Base-by-base conservation (phyloP, 495 filamentous ascomycete species). In the Clavariopsis aquatica region DNA sequence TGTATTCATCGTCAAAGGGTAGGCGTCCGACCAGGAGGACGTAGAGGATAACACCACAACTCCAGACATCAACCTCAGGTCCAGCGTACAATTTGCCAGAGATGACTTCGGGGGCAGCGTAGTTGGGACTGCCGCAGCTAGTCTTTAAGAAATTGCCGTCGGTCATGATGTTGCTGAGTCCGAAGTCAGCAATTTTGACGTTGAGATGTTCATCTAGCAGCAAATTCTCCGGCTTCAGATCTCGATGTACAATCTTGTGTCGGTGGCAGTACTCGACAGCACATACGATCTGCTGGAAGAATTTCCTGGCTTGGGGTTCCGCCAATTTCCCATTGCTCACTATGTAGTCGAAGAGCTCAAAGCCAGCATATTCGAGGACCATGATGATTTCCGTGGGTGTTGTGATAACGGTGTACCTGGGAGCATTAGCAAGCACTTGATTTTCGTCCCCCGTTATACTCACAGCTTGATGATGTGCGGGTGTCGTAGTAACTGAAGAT, bases 261-360 rank as follows among this genome's bases (percentile, higher is more conserved):
- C 94, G 84, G 77, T 98, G 94, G 76, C 94, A 98, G 77, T 98
- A 98, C 73, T 98, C 94, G 54, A 98, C 95, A 20, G 94, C 95
- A 72, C 93, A 96, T n/a, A 97, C 91, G 71, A 98, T 98, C 76
- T 98, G 94, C 74, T 98, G 94, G 77, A 98, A 98, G 78, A 98
- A 98, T 68, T 93, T 89, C 51, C 94, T 86, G 45, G 95, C 94
- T 68, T 93, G 87, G 63, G 89, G 85, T 75, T 98, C 94, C 41
- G 86, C 81, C 82, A 97, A 91, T 75, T 87, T 89, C 52, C 94
- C 95, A 66, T 95, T 82, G 70, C 88, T 84, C 60, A 98, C 94
- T 28, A 98, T 90, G 73, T 97, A 98, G 73, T 98, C 93, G 79
- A 98, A 98, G 26, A 98, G 81, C 77, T 98, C 94, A 41, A 90